Conservation (phyloP, 495 filamentous ascomycete species). For the Penicillium soppii region DNA sequence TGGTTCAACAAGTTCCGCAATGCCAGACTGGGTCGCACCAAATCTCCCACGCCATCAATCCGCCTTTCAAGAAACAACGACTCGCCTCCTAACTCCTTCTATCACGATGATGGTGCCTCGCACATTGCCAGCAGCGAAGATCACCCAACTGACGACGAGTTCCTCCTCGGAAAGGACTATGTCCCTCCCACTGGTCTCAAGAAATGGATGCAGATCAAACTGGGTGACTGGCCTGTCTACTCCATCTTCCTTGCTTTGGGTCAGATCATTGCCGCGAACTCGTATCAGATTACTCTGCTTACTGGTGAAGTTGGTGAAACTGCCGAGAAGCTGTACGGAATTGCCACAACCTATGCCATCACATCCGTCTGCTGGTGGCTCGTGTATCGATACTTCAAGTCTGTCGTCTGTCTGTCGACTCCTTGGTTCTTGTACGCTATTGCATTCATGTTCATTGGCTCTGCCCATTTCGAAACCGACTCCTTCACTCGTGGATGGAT, state of each 20-base stretch:
- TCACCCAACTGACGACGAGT: slow-evolving; percentile 45
- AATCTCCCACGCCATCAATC: slow-evolving; percentile 46
- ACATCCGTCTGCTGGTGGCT: slow-evolving; percentile 65
- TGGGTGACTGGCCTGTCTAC: slow-evolving; percentile 71
- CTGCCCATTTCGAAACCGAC: slow-evolving; percentile 53
- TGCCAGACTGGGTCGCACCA: slow-evolving; percentile 51
- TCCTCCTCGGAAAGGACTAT: slow-evolving; percentile 65
- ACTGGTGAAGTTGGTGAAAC: slow-evolving; percentile 63
- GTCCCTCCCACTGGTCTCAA: slow-evolving; percentile 63
- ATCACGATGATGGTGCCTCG: slow-evolving; percentile 31
- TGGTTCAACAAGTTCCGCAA: slow-evolving; percentile 65
- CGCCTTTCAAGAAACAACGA: slow-evolving; percentile 28
- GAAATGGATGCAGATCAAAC: slow-evolving; percentile 49
- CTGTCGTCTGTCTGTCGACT: slow-evolving; percentile 56
- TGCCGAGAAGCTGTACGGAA: slow-evolving; percentile 63
- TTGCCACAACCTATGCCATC: slow-evolving; percentile 63
- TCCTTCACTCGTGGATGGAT: slow-evolving; percentile 46
- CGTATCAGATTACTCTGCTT: slow-evolving; percentile 69
- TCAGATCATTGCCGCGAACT: slow-evolving; percentile 69
- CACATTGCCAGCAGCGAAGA: slow-evolving; percentile 29
- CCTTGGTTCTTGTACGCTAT: slow-evolving; percentile 65
- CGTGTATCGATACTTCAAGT: slow-evolving; percentile 60
- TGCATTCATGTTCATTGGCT: slow-evolving; percentile 65
- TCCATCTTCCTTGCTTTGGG: slow-evolving; percentile 63
- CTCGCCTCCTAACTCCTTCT: slow-evolving; percentile 35